phyloP scores from a whole-genome alignment of 352 stramenopile genomes.

The Phytophthora macrochlamydospora region DNA sequence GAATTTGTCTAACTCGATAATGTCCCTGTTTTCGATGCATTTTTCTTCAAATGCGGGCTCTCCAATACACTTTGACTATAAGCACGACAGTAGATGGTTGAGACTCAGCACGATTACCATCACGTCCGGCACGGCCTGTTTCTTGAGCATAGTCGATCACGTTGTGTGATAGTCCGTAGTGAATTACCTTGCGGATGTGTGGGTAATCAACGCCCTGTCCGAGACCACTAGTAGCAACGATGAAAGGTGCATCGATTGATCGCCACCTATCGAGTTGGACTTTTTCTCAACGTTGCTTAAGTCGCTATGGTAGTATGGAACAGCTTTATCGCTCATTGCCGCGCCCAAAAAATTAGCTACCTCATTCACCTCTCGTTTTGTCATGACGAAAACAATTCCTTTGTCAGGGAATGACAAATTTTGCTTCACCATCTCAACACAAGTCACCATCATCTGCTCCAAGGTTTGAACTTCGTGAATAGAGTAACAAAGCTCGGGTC shows the following conservation, averaged over 20 bases:
- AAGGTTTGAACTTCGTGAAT: not conserved
- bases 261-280: too few relatives aligned
- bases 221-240: conserved; percentile 3
- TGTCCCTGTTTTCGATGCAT: not conserved
- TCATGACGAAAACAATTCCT: conserved; percentile 3
- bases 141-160: conserved; percentile 9
- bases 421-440: not conserved
- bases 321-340: too few relatives aligned
- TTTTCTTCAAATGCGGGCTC: not conserved
- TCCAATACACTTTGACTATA: not conserved
- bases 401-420: not conserved
- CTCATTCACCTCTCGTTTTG: conserved; percentile 3
- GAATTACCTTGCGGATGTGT: not conserved
- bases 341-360: not conserved
- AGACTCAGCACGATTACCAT: not conserved
- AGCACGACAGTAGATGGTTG: not conserved
- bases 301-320: too few relatives aligned
- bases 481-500: not conserved
- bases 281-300: too few relatives aligned
- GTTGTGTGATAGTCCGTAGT: conserved; percentile 6
- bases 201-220: conserved; percentile 7
- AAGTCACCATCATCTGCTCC: not conserved
- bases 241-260: not conserved
- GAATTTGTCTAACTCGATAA: not conserved
- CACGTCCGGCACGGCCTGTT: not conserved